A percentile compares a stretch with the other conserved stretches of the same genome.
phyloP scores from a whole-genome alignment of 805 yeast genomes.

The Ogataea zsoltii region DNA sequence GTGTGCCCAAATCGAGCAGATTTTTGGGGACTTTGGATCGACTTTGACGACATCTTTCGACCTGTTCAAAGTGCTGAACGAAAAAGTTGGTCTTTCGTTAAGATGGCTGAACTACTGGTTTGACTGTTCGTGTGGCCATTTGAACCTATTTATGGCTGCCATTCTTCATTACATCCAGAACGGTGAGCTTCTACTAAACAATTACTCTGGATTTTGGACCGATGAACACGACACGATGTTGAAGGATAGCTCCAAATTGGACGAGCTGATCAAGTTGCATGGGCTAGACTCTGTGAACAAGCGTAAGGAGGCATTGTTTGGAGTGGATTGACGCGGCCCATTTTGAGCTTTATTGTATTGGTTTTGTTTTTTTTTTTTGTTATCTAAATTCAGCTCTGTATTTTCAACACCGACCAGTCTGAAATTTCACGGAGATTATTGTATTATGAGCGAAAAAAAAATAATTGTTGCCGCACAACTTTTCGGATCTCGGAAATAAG shows the following conservation, averaged over 20 bases:
- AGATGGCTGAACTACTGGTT: slow-evolving; percentile 37
- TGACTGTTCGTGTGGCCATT: slow-evolving; percentile 36
- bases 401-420: not conserved
- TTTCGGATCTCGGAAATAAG: no score
- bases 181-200: slow-evolving; percentile 29
- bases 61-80: slow-evolving; percentile 30
- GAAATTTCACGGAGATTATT: no score
- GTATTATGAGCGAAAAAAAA: no score
- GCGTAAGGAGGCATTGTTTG: slow-evolving; percentile 33
- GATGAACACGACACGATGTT: slow-evolving; percentile 34
- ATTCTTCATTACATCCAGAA: slow-evolving; percentile 31
- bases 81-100: slow-evolving; percentile 31
- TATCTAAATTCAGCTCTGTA: not conserved
- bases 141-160: slow-evolving; percentile 31
- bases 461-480: no score
- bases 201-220: slow-evolving; percentile 35
- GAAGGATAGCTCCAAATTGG: slow-evolving; percentile 23
- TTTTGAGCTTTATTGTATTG: not conserved
- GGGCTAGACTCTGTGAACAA: slow-evolving; percentile 34
- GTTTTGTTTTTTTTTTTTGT: not conserved
- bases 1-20: slow-evolving; percentile 25
- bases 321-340: slow-evolving; percentile 6
- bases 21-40: slow-evolving; percentile 29
- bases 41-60: slow-evolving; percentile 28
- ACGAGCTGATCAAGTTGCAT: slow-evolving; percentile 29